Evolutionary conservation across 148 eudicot species (phyloP).

Genomic region (Silene latifolia): DNA sequence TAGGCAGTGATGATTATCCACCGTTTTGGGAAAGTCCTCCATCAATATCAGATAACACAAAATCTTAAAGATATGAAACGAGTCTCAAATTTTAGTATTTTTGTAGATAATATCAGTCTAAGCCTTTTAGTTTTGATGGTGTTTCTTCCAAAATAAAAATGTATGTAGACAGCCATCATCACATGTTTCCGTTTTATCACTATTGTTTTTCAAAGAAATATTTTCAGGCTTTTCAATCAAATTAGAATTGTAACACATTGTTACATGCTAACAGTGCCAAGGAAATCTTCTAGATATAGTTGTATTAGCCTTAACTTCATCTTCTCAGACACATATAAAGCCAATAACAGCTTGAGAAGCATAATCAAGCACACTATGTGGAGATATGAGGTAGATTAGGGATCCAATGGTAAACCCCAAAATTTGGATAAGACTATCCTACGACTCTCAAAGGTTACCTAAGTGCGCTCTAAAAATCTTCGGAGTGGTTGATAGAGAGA

Average conservation of each 20-base stretch:
- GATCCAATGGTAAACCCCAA: no score
- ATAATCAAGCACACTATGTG: no score
- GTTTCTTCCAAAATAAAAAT: constrained; percentile 11
- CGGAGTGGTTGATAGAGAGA: no score
- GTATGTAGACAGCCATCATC: neutral
- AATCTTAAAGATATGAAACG: constrained; percentile 3
- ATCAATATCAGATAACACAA: neutral
- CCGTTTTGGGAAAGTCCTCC: constrained; percentile 25
- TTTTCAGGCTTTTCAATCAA: neutral
- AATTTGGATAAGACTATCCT: no score
- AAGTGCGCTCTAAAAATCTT: no score
- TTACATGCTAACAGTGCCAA: neutral
- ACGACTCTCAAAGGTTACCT: no score
- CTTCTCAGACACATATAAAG: neutral
- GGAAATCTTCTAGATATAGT: neutral
- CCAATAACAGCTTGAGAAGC: neutral
- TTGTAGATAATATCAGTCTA: neutral
- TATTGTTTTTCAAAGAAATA: neutral
- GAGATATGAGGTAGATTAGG: no score
- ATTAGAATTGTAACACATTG: neutral
- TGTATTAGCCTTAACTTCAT: neutral
- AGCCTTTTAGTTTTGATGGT: neutral
- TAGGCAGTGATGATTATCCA: constrained; percentile 13
- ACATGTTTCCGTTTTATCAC: constrained; percentile 9
- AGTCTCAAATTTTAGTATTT: neutral